Evolutionary conservation across 129 eudicot genomes (phyloP), one percentile per base, ranked within the genome.

Genomic region (Apium graveolens): DNA sequence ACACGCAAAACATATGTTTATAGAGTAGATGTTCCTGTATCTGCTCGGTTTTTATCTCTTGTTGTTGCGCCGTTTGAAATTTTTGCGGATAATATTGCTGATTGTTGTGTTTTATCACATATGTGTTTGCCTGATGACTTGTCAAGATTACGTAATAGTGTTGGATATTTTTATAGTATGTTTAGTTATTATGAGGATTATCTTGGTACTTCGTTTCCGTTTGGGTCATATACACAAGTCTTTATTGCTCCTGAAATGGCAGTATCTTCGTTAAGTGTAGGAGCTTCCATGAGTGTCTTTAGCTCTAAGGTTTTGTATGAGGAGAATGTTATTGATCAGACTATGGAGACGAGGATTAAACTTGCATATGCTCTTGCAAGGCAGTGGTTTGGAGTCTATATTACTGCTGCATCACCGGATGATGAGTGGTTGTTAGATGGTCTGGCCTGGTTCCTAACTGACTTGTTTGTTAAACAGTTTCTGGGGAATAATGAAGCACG

Each of bases 341-440:
- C 91, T 6, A 90, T 95, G 81, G 92, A 87, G 84, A 91, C 98
- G 76, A 91, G 97, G 88, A 90, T 91, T 80, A 90, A 85, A 80
- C 92, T 95, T 82, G 96, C 97, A 46, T 86, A 90, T 87, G 96
- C 92, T 70, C 97, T 95, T 80, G 98, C 98, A 79, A 87, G 96
- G 63, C 98, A 91, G 89, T 95, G 98, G 98, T 95, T 95, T 90
- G 98, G 98, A 81, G 97, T 95, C 42, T 95, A 88, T 88, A 88
- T 95, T 39, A 90, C 98, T 46, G 91, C 98, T 27, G 98, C 92
- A 73, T 83, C 92, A 75, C 91, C 97, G 44, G 88, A 85, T 81
- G 98, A 95, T 87, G 98, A 96, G 70, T 96, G 97, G 99, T 83
- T 96, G 78, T 78, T 96, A 88, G 99, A 96, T 77, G 99, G 99